Percentiles rank a stretch among this genome's conserved stretches.
phyloP scores from a whole-genome alignment of 106 monocot genomes.

The Allium cepa region DNA sequence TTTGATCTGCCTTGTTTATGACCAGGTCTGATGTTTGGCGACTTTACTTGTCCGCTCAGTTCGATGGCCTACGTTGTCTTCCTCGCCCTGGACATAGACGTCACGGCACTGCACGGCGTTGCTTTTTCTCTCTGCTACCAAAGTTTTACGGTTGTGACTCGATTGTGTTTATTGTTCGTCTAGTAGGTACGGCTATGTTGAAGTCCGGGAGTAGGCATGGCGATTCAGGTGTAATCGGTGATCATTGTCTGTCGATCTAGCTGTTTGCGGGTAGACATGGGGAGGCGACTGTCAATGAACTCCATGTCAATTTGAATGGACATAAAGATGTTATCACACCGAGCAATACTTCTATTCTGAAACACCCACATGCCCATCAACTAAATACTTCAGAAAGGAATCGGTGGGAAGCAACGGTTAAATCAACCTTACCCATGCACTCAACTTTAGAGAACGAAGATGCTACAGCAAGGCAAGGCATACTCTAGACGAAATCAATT shows the following conservation, averaged over 20 bases:
- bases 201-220: constrained; percentile 10
- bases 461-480: constrained; percentile 24
- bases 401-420: constrained; percentile 25
- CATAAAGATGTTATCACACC: constrained; percentile 23
- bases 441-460: constrained; percentile 18
- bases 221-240: constrained; percentile 57
- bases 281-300: constrained; percentile 19
- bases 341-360: constrained; percentile 1
- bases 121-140: too few relatives aligned
- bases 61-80: too few relatives aligned
- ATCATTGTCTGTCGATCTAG: constrained; percentile 18
- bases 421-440: constrained; percentile 11
- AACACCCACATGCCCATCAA: constrained; percentile 8
- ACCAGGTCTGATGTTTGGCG: too few relatives aligned
- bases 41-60: too few relatives aligned
- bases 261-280: too few relatives aligned
- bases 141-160: neutral
- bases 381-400: constrained; percentile 28
- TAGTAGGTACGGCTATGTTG: constrained; percentile 47
- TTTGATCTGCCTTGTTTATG: too few relatives aligned
- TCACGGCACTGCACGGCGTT: too few relatives aligned
- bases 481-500: constrained; percentile 17
- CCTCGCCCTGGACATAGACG: too few relatives aligned
- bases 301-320: constrained; percentile 13
- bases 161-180: constrained; percentile 36